Percentiles rank a stretch among this genome's conserved stretches.
These are phyloP conservation scores for Pleurotus giganteus DNA, from an alignment of 768 basidiomycete genomes.

Conservation along the genomic window DNA sequence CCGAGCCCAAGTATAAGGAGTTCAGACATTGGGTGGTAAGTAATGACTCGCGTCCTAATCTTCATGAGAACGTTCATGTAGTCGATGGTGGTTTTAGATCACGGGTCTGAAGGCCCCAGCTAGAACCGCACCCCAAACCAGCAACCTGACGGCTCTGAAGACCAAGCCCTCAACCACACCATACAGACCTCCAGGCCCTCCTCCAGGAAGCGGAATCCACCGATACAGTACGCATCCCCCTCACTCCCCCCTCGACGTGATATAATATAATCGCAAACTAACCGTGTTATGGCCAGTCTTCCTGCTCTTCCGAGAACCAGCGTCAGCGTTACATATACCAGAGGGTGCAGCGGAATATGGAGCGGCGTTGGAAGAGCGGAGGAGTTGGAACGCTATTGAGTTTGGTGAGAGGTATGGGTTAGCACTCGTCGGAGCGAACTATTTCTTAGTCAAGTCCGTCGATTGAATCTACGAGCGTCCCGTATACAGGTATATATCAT, in stretches of 20 bases:
- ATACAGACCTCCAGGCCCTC: conserved; percentile 55
- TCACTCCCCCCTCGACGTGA: neutral
- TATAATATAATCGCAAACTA: neutral
- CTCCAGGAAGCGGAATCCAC: conserved; percentile 50
- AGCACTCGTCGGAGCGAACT: conserved; percentile 59
- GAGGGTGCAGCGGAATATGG: conserved; percentile 44
- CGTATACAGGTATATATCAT: no score
- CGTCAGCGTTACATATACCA: conserved; percentile 37
- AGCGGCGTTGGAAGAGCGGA: conserved; percentile 40
- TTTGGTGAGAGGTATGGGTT: conserved; percentile 53
- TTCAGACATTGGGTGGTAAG: conserved; percentile 60
- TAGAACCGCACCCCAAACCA: conserved; percentile 20
- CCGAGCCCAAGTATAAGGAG: conserved; percentile 45
- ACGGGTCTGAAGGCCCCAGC: conserved; percentile 34
- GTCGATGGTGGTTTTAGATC: no score
- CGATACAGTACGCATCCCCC: conserved; percentile 46
- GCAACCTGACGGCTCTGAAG: conserved; percentile 35
- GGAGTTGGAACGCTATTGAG: conserved; percentile 51
- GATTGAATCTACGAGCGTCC: conserved; percentile 6
- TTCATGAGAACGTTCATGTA: no score
- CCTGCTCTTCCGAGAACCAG: conserved; percentile 60
- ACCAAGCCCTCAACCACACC: conserved; percentile 49
- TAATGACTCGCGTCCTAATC: no score
- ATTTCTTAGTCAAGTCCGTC: conserved; percentile 41
- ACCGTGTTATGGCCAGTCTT: no score